Evolutionary conservation across 257 asterid genomes (phyloP).

Genomic region (Scutellaria galericulata): DNA sequence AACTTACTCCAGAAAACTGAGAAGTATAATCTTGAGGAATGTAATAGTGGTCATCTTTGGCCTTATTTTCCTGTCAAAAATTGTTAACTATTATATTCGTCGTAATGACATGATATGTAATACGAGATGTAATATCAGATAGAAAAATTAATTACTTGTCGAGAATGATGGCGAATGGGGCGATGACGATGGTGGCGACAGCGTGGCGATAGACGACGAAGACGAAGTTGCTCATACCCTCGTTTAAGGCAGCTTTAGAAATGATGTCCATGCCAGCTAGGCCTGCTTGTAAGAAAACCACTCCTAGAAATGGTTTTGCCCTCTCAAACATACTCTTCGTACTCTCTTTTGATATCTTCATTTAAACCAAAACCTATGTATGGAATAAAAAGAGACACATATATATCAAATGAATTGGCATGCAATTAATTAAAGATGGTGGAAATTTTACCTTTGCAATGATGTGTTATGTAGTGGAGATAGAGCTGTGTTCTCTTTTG

Average conservation of each 20-base stretch:
- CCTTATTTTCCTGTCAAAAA: constrained; percentile 71
- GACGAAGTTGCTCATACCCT: constrained; percentile 96
- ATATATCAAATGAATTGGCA: too few species aligned
- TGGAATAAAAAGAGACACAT: too few species aligned
- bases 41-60: constrained; percentile 81
- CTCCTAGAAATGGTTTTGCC: constrained; percentile 75
- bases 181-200: constrained; percentile 72
- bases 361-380: constrained; percentile 16
- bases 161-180: constrained; percentile 78
- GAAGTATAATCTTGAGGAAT: constrained; percentile 67
- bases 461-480: too few species aligned
- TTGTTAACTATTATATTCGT: too few species aligned
- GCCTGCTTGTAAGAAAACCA: constrained; percentile 81
- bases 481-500: too few species aligned
- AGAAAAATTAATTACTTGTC: constrained; percentile 61
- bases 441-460: too few species aligned
- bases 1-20: constrained; percentile 84
- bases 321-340: constrained; percentile 36
- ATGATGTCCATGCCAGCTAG: constrained; percentile 92
- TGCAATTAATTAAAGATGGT: too few species aligned
- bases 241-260: constrained; percentile 80
- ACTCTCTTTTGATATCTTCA: constrained; percentile 37
- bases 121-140: not conserved
- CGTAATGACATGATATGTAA: too few species aligned
- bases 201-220: constrained; percentile 89